Evolutionary conservation across 352 stramenopile genomes (phyloP).

Genomic region (Plasmopara halstedii): DNA sequence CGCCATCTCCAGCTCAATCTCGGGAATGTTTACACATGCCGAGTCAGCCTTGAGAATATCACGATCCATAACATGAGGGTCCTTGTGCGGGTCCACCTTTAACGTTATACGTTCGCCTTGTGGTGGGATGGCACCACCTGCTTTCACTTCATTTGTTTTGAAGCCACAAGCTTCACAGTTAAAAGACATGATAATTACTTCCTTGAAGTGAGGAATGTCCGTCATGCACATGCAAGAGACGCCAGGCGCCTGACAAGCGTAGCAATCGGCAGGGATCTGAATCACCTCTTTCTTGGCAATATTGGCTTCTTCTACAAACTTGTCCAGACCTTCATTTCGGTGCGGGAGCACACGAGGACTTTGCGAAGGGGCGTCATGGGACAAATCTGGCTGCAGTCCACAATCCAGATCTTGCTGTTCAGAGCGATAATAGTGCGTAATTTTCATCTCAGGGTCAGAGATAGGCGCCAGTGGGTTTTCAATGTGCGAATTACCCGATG

Average conservation of each 20-base stretch:
- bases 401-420: constrained; percentile 67
- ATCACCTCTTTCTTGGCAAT: constrained; percentile 77
- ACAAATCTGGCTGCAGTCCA: constrained; percentile 65
- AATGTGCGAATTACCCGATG: constrained; percentile 86
- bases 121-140: constrained; percentile 79
- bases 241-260: constrained; percentile 55
- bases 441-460: constrained; percentile 59
- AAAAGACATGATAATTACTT: constrained; percentile 91
- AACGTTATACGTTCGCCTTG: constrained; percentile 79
- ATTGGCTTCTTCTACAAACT: constrained; percentile 48
- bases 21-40: constrained; percentile 75
- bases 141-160: constrained; percentile 89
- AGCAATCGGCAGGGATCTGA: constrained; percentile 77
- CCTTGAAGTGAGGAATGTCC: constrained; percentile 94
- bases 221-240: constrained; percentile 87
- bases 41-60: constrained; percentile 93
- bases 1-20: constrained; percentile 88
- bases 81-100: constrained; percentile 29
- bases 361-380: constrained; percentile 37
- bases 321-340: constrained; percentile 65
- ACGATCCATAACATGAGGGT: constrained; percentile 66
- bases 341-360: constrained; percentile 39
- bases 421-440: constrained; percentile 69
- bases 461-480: constrained; percentile 83
- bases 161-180: constrained; percentile 90